Evolutionary conservation across 2,329 filamentous ascomycete species (phyloP).

Genomic region (Colletotrichum tropicicola): DNA sequence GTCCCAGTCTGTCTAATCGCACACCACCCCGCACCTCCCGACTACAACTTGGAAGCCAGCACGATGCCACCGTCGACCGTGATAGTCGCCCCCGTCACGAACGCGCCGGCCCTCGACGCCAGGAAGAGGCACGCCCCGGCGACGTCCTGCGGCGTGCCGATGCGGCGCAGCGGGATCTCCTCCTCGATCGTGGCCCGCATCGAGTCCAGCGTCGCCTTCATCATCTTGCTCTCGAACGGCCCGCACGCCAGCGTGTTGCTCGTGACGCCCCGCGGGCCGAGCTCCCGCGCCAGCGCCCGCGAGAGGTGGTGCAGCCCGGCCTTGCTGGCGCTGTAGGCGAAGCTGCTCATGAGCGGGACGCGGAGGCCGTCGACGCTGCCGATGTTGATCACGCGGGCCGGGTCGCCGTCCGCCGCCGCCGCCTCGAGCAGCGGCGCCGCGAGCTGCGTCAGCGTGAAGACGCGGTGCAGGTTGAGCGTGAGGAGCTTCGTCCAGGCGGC

Average conservation of each 20-base stretch:
- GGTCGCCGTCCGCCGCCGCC: constrained; percentile 44
- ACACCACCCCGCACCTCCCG: too few species aligned
- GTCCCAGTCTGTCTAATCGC: too few species aligned
- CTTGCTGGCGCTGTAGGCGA: constrained; percentile 68
- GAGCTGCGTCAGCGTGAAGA: constrained; percentile 72
- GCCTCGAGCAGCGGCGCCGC: constrained; percentile 65
- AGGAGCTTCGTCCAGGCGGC: constrained; percentile 66
- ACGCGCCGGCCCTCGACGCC: constrained; percentile 71
- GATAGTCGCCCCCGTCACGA: constrained; percentile 72
- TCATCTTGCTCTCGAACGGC: constrained; percentile 76
- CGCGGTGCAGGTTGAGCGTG: constrained; percentile 74
- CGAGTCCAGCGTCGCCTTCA: constrained; percentile 66
- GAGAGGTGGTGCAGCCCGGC: constrained; percentile 72
- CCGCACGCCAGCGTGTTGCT: constrained; percentile 77
- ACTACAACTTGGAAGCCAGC: constrained; percentile 55
- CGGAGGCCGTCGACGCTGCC: constrained; percentile 70
- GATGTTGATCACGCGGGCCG: constrained; percentile 71
- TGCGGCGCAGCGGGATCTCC: constrained; percentile 71
- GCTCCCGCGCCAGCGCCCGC: constrained; percentile 65
- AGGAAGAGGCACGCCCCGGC: constrained; percentile 78
- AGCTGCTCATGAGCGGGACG: constrained; percentile 67
- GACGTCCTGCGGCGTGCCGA: constrained; percentile 74
- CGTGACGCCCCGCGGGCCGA: constrained; percentile 69
- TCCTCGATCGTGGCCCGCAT: constrained; percentile 63
- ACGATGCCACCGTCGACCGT: constrained; percentile 67